A percentile compares a stretch with the other conserved stretches of the same genome.
These are phyloP conservation scores for Nitzschia inconspicua DNA, from an alignment of 108 stramenopile species.

Conservation along the genomic window DNA sequence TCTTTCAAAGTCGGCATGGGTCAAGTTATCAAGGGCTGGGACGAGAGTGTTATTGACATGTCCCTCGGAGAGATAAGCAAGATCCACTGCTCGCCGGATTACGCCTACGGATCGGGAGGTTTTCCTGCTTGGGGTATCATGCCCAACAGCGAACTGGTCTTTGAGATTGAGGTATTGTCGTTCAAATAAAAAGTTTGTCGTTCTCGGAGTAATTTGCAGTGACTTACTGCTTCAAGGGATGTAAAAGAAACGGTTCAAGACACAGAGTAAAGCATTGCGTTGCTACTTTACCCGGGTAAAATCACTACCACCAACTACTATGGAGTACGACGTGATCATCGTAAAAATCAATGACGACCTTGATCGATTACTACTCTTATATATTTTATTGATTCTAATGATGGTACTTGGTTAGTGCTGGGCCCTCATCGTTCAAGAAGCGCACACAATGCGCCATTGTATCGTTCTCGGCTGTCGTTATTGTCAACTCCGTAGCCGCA, in stretches of 20 bases:
- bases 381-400: no score
- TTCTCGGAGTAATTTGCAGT: no score
- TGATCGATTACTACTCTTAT: no score
- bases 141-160: conserved; percentile 73
- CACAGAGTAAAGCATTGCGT: no score
- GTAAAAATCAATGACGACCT: no score
- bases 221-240: no score
- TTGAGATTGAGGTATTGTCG: conserved; percentile 87
- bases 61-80: conserved; percentile 77
- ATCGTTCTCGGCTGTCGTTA: not conserved
- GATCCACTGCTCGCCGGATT: conserved; percentile 89
- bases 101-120: conserved; percentile 85
- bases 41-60: conserved; percentile 85
- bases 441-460: not conserved
- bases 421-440: not conserved
- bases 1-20: conserved; percentile 75
- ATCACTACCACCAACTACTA: no score
- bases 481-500: not conserved
- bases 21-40: conserved; percentile 86
- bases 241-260: no score
- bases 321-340: no score
- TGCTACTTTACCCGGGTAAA: no score
- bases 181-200: conserved; percentile 57
- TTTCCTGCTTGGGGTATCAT: conserved; percentile 90
- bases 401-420: not conserved